Percentiles rank a stretch among this genome's conserved stretches.
phyloP scores from a whole-genome alignment of 2,329 filamentous ascomycete genomes.

The Ceratocystis diversiconidia region DNA sequence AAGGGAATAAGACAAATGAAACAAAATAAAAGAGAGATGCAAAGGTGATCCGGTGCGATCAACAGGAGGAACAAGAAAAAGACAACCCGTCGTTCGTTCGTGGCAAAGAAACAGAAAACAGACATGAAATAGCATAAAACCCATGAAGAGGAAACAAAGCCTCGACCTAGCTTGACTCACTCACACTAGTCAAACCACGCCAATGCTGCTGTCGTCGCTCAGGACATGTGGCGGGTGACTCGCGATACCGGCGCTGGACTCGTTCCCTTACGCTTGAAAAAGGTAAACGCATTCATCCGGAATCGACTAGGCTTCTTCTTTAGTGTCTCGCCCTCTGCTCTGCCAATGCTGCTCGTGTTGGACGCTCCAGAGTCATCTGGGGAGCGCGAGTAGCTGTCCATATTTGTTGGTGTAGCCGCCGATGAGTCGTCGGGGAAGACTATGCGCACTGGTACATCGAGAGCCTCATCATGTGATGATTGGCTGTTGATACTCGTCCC shows the following conservation, averaged over 20 bases:
- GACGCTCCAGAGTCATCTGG: slow-evolving; percentile 20
- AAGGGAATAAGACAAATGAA: background rate
- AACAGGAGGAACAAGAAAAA: slow-evolving; percentile 8
- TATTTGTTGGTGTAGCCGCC: slow-evolving; percentile 4
- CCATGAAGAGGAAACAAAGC: background rate
- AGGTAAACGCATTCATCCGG: slow-evolving; percentile 45
- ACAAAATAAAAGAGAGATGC: background rate
- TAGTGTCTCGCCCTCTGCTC: slow-evolving; percentile 36
- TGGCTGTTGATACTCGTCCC: slow-evolving; percentile 51
- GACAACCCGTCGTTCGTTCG: slow-evolving; percentile 1
- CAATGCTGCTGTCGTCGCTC: background rate
- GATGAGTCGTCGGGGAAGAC: slow-evolving; percentile 15
- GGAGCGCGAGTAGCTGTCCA: slow-evolving; percentile 13
- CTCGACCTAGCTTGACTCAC: background rate
- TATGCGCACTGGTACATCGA: slow-evolving; percentile 17
- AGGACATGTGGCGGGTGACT: slow-evolving; percentile 1
- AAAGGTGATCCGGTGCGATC: background rate
- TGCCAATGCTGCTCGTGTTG: slow-evolving; percentile 32
- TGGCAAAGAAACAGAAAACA: background rate
- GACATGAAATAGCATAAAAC: background rate
- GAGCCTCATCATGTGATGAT: slow-evolving; percentile 38
- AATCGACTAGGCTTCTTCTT: slow-evolving; percentile 51
- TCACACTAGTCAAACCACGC: background rate
- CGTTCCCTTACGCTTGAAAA: slow-evolving; percentile 40
- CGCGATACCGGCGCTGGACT: slow-evolving; percentile 13